Conservation (phyloP, 208 protist species). For the Trichomonas vaginalis region DNA sequence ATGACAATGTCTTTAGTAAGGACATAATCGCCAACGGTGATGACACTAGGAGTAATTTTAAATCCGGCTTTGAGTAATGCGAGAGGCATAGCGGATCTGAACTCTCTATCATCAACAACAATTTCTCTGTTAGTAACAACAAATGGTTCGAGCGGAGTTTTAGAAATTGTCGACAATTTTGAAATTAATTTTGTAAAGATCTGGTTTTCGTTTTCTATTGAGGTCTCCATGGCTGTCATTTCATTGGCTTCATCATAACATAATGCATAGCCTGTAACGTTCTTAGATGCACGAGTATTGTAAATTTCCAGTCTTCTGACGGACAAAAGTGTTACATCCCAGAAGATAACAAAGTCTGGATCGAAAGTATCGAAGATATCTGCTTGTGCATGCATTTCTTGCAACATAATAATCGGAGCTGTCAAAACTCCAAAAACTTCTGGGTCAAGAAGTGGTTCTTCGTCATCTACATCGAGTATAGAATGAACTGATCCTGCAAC, state of each 20-base stretch:
- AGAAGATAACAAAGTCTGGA: background rate
- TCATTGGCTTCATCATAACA: background rate
- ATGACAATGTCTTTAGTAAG: slow-evolving; percentile 3
- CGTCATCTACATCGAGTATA: background rate
- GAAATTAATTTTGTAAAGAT: background rate
- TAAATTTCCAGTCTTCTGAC: background rate
- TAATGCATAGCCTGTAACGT: background rate
- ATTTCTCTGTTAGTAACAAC: background rate
- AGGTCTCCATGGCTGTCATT: background rate
- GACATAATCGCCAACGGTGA: slow-evolving; percentile 2
- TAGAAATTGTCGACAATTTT: background rate
- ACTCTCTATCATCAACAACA: background rate
- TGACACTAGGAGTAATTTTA: background rate
- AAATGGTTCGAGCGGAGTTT: background rate
- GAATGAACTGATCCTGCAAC: background rate
- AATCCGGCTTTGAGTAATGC: background rate
- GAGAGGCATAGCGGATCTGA: background rate
- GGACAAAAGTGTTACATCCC: background rate
- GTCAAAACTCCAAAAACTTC: background rate
- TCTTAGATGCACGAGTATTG: background rate
- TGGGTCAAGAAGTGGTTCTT: background rate
- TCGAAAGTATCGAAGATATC: background rate
- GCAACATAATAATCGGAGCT: background rate
- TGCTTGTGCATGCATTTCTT: background rate
- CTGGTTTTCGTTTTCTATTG: background rate